Evolutionary conservation across 1,284 basidiomycete species (phyloP).

Genomic region (Laetiporus sulphureus): DNA sequence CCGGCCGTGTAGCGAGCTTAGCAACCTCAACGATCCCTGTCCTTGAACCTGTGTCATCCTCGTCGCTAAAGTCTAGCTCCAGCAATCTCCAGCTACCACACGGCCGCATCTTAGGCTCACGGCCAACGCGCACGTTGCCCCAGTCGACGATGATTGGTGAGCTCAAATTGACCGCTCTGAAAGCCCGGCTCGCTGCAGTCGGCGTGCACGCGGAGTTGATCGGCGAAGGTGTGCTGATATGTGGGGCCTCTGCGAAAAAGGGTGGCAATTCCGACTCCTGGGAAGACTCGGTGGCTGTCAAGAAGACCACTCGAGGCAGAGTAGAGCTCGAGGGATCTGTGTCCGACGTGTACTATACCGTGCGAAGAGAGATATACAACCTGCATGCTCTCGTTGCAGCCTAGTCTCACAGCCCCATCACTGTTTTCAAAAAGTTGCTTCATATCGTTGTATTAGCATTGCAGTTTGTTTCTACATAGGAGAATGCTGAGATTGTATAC

Average conservation of each 20-base stretch:
- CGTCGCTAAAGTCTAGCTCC: constrained; percentile 23
- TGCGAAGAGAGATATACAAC: constrained; percentile 83
- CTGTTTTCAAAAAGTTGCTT: too few species aligned
- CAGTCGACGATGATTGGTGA: constrained; percentile 95
- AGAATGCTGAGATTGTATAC: too few species aligned
- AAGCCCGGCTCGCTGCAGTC: constrained; percentile 64
- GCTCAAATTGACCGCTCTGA: constrained; percentile 82
- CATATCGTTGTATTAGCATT: too few species aligned
- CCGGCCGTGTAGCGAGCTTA: constrained; percentile 76
- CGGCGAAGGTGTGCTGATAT: constrained; percentile 93
- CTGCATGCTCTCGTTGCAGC: constrained; percentile 83
- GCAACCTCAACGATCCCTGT: constrained; percentile 73
- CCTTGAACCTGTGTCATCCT: constrained; percentile 44
- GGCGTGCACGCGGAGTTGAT: constrained; percentile 87
- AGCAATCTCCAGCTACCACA: constrained; percentile 20
- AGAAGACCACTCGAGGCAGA: constrained; percentile 77
- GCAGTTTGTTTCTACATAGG: too few species aligned
- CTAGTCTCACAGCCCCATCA: too few species aligned
- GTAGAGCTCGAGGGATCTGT: constrained; percentile 86
- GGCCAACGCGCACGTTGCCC: constrained; percentile 56
- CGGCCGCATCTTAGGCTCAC: constrained; percentile 50
- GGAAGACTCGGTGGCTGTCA: constrained; percentile 80
- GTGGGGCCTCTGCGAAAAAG: constrained; percentile 59
- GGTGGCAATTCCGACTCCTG: constrained; percentile 40
- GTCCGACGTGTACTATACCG: constrained; percentile 83